phyloP scores from a whole-genome alignment of 1,139 yeast species.

The Maudiozyma humilis region DNA sequence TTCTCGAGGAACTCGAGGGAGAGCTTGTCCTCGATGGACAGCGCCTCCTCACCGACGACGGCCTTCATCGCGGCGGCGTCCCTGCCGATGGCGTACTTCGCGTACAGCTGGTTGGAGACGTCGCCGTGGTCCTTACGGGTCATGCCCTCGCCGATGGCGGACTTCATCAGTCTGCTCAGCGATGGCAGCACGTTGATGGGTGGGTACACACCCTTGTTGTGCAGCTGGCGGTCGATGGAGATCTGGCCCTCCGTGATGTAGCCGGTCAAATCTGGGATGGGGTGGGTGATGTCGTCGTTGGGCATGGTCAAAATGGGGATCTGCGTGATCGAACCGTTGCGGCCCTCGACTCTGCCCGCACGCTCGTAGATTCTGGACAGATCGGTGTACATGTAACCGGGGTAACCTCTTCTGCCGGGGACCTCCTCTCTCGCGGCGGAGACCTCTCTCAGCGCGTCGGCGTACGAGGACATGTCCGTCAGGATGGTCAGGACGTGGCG shows the following conservation, averaged over 20 bases:
- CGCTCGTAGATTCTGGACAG: slow-evolving; percentile 97
- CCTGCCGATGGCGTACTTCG: slow-evolving; percentile 98
- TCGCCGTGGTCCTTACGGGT: slow-evolving; percentile 99
- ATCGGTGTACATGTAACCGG: slow-evolving; percentile 99
- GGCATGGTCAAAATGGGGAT: slow-evolving; percentile 99
- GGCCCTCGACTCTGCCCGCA: slow-evolving; percentile 99
- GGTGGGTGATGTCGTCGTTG: slow-evolving; percentile 98
- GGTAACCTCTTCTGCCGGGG: slow-evolving; percentile 99
- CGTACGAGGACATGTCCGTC: slow-evolving; percentile 98
- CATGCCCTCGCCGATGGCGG: slow-evolving; percentile 99
- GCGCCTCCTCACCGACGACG: slow-evolving; percentile 99
- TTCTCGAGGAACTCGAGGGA: slow-evolving; percentile 95
- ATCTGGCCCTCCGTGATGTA: slow-evolving; percentile 99
- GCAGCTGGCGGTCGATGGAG: slow-evolving; percentile 89
- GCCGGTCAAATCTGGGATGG: slow-evolving; percentile 99
- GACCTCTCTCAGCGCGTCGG: slow-evolving; percentile 98
- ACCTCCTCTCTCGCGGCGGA: slow-evolving; percentile 99
- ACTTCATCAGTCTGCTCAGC: slow-evolving; percentile 94
- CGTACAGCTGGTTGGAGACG: slow-evolving; percentile 96
- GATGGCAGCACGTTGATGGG: slow-evolving; percentile 98
- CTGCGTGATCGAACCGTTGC: slow-evolving; percentile 98
- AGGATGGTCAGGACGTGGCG: slow-evolving; percentile 96
- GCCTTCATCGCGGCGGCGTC: slow-evolving; percentile 99
- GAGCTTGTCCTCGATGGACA: slow-evolving; percentile 92
- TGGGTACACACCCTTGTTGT: slow-evolving; percentile 95